Evolutionary conservation across 2,329 filamentous ascomycete species (phyloP).

Genomic region (Didymellaceae sp.): DNA sequence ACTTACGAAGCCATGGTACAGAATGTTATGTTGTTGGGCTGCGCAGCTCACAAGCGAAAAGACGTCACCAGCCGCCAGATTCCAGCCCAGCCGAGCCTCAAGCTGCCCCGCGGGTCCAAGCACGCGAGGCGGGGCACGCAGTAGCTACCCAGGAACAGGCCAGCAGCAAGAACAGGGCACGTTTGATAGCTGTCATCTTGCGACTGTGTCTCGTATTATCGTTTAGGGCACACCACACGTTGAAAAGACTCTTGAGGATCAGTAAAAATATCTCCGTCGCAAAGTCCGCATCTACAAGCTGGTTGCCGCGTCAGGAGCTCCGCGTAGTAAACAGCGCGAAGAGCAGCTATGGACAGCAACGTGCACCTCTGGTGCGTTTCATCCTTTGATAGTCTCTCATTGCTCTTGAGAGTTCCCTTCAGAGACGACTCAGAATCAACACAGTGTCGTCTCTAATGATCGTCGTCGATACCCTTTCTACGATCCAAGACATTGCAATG

Average conservation of each 20-base stretch:
- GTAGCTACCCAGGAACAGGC: slow-evolving; percentile 8
- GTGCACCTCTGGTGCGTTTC: too few species aligned
- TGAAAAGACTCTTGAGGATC: too few species aligned
- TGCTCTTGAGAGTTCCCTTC: too few species aligned
- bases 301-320: too few species aligned
- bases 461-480: neutral
- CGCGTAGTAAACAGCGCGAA: too few species aligned
- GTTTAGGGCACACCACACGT: too few species aligned
- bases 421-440: slow-evolving; percentile 4
- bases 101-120: slow-evolving; percentile 14
- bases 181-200: neutral
- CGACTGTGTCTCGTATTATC: neutral
- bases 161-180: neutral
- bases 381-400: too few species aligned
- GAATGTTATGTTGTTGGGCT: slow-evolving; percentile 25
- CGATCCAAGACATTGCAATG: slow-evolving; percentile 23
- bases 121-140: slow-evolving; percentile 6
- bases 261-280: too few species aligned
- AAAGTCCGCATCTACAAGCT: too few species aligned
- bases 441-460: slow-evolving; percentile 7
- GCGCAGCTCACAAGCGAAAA: slow-evolving; percentile 21
- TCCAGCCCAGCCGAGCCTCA: slow-evolving; percentile 2
- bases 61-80: slow-evolving; percentile 34
- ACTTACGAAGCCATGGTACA: slow-evolving; percentile 39
- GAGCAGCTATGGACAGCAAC: too few species aligned